Base-by-base conservation (phyloP, 2,329 filamentous ascomycete genomes). In the Ascochyta rabiei region DNA sequence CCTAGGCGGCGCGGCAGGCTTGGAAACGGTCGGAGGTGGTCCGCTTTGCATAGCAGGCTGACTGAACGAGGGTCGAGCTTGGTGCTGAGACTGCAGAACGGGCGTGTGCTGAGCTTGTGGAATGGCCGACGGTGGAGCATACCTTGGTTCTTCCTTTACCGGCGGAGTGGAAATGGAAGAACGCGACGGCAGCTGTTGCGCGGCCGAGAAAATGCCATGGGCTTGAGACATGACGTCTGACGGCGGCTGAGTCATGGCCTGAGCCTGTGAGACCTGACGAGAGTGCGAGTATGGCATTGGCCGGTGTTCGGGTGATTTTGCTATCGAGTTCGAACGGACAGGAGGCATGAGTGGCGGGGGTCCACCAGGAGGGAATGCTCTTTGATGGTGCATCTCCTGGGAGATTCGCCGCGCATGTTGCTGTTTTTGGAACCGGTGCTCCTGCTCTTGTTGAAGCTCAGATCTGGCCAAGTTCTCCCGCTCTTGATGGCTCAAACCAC, bases 61-160 rank as follows among this genome's bases (percentile, higher is more conserved):
- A 24, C 48, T 38, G 28, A 59, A 59, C 6, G 68, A 69, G 18
- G 63, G 37, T 40, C 67, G 68, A 26, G 53, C 44, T 18, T 61
- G 64, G 24, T 66, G 53, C 34, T 66, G 67, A 34, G 63, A 48
- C 23, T 66, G 65, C 9, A 62, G 21, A 38, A 62, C 47, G 30
- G 62, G 61, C 42, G 63, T 60, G n/a, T 60, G 45, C 44, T 64
- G 66, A 26, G 56, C 54, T 47, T 65, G 64, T 7, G 61, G 56
- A 18, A 56, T 48, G 28, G 57, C 53, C 3, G 67, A 57, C 7
- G 65, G 45, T 10, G 69, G 62, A 51, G 66, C 65, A 31, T 67
- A 64, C 6, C 71, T 67, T 5, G 64, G 60, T 31, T 75, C 72
- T 47, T 75, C 72, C 48, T 73, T 74, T 6, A 72, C 65, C 21